Evolutionary conservation across 1,284 basidiomycete species (phyloP).

Genomic region (Trichosporon coremiiforme): DNA sequence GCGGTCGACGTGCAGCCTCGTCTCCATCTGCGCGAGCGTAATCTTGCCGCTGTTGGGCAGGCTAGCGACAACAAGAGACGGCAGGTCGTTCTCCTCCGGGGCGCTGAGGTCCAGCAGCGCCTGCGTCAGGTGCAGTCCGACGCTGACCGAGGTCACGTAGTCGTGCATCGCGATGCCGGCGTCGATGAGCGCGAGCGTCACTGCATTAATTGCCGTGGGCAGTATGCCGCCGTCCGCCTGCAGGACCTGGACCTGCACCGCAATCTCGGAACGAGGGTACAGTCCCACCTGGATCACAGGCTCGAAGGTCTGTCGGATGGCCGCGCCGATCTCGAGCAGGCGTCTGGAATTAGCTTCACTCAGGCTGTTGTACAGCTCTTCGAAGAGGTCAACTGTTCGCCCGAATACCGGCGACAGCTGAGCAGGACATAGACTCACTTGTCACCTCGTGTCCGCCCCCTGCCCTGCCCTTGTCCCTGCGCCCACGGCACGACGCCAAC

Average conservation of each 20-base stretch:
- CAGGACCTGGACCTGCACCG: conserved; percentile 88
- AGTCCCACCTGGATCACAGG: conserved; percentile 87
- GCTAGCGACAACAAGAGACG: conserved; percentile 81
- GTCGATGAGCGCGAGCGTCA: conserved; percentile 84
- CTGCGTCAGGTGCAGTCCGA: conserved; percentile 69
- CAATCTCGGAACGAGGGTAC: conserved; percentile 91
- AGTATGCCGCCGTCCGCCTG: conserved; percentile 90
- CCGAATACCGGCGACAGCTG: too few species aligned
- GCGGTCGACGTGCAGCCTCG: conserved; percentile 85
- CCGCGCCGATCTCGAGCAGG: conserved; percentile 79
- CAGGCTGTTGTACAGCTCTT: too few species aligned
- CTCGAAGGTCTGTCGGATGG: conserved; percentile 91
- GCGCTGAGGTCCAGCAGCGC: conserved; percentile 82
- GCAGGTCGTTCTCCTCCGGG: conserved; percentile 87
- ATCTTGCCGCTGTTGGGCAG: conserved; percentile 81
- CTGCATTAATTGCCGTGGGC: conserved; percentile 92
- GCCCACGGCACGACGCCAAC: conserved; percentile 84
- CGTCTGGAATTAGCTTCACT: conserved; percentile 66
- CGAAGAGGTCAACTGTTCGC: too few species aligned
- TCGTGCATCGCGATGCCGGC: conserved; percentile 86
- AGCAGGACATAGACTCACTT: conserved; percentile 65
- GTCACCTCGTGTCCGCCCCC: conserved; percentile 69
- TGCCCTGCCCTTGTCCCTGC: conserved; percentile 65
- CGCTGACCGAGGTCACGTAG: conserved; percentile 82
- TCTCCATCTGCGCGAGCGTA: conserved; percentile 89